These are phyloP conservation scores for Nakaseomyces nivariensis DNA, from an alignment of 1,139 yeast species.

Conservation along the genomic window DNA sequence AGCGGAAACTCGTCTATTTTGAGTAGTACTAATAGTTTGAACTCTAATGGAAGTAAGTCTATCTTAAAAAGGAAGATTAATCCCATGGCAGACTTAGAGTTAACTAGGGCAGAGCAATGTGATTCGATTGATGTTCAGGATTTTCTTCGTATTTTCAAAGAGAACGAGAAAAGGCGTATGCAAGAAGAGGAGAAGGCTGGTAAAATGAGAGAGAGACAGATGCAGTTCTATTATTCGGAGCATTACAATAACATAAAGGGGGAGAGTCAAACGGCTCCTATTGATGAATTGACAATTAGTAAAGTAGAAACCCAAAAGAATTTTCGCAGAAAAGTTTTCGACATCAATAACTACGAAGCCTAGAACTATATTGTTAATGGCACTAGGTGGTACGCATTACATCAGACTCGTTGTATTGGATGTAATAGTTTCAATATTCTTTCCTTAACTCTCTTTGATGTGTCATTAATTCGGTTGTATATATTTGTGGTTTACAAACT, in stretches of 20 bases:
- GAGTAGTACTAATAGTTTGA: neutral
- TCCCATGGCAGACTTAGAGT: constrained; percentile 16
- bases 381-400: neutral
- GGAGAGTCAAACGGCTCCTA: neutral
- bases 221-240: constrained; percentile 18
- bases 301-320: constrained; percentile 15
- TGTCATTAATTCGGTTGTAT: too few relatives aligned
- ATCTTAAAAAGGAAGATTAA: constrained; percentile 20
- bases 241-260: constrained; percentile 9
- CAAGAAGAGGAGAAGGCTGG: constrained; percentile 16
- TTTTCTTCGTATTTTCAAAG: constrained; percentile 16
- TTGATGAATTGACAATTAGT: constrained; percentile 10
- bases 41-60: constrained; percentile 10
- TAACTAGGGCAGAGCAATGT: constrained; percentile 17
- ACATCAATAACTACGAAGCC: constrained; percentile 1
- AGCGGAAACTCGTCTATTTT: neutral
- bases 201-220: constrained; percentile 20
- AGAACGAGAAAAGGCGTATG: constrained; percentile 17
- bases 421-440: neutral
- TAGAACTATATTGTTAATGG: neutral
- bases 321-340: constrained; percentile 14
- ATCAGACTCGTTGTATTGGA: neutral
- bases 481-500: too few relatives aligned
- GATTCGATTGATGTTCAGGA: constrained; percentile 19
- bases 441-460: neutral